These are phyloP conservation scores for Thraustochytrium sp. DNA, from an alignment of 352 stramenopile genomes.

Conservation along the genomic window DNA sequence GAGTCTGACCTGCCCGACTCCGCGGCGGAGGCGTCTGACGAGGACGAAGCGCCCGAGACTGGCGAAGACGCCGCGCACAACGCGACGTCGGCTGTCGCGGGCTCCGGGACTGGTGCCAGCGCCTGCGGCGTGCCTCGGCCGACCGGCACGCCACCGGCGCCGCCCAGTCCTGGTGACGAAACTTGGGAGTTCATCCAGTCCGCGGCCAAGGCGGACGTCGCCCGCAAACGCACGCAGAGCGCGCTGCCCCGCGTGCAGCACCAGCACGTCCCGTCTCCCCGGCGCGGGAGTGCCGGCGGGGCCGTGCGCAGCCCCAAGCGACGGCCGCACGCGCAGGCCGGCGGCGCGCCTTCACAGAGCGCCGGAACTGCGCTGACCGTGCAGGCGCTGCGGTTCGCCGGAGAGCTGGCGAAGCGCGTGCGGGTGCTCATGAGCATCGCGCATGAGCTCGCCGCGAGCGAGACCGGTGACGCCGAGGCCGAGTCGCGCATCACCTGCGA, in stretches of 20 bases:
- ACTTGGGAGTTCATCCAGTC: slow-evolving; percentile 1
- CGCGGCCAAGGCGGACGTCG: neutral
- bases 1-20: neutral
- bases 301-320: too few species aligned
- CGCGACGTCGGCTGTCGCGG: neutral
- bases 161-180: neutral
- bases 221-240: slow-evolving; percentile 4
- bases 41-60: neutral
- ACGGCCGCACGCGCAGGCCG: too few species aligned
- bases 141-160: neutral
- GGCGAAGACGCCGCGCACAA: neutral
- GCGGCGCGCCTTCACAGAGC: neutral
- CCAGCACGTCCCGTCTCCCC: too few species aligned
- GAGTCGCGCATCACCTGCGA: neutral
- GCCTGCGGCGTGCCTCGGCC: neutral
- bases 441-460: neutral
- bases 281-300: too few species aligned
- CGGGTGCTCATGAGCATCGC: neutral
- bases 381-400: neutral
- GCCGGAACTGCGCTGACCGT: neutral
- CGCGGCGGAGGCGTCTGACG: neutral
- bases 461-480: neutral
- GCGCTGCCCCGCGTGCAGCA: neutral
- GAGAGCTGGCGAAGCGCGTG: neutral
- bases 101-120: neutral